Evolutionary conservation across 2,329 filamentous ascomycete species (phyloP), one percentile per base, ranked within the genome.

Genomic region (Elsinoe perseae): DNA sequence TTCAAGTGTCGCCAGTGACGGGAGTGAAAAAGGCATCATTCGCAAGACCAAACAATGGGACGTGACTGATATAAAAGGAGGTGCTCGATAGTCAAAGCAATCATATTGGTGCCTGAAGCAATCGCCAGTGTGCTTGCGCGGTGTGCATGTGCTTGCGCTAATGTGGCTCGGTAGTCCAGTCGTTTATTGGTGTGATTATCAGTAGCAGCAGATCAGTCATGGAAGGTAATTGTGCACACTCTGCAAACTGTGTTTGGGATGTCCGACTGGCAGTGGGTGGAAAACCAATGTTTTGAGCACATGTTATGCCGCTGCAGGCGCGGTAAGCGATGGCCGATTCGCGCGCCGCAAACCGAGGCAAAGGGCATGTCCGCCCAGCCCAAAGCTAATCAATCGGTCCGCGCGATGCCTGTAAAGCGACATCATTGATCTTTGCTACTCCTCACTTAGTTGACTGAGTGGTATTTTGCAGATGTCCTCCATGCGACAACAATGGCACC

Each of bases 401-500:
- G 32, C 48, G 18, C 8, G 18, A 38, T 38, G 18, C 32, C 40
- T 38, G 48, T 38, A 52, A 7, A 52, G 48, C 48, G 48, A 52
- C 48, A 52, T 52, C 48, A 52, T 52, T 32, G 48, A 52, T 14
- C 21, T 36, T 38, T 8, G 20, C 14, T 25, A 23, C 48, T 38
- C 10, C 27, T 30, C 27, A 20, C 44, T n/a, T 32, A 10, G 12
- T 14, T 7, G 10, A 3, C 9, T 9, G 4, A 21, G 12, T 34
- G 16, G 8, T 1, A 52, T 25, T 30, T 27, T 32, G 44, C 44
- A 10, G 18, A 52, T 52, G 48, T 30, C 9, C 10, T 50, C 9
- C 59, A 56, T 57, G 42, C 52, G 32, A 42, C 50, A 30, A 54
- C 57, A 52, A 69, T 68, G 66, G 62, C 65, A n/a, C 63, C 62